These are phyloP conservation scores for Diospyros lotus DNA, from an alignment of 148 eudicot species.

Conservation along the genomic window DNA sequence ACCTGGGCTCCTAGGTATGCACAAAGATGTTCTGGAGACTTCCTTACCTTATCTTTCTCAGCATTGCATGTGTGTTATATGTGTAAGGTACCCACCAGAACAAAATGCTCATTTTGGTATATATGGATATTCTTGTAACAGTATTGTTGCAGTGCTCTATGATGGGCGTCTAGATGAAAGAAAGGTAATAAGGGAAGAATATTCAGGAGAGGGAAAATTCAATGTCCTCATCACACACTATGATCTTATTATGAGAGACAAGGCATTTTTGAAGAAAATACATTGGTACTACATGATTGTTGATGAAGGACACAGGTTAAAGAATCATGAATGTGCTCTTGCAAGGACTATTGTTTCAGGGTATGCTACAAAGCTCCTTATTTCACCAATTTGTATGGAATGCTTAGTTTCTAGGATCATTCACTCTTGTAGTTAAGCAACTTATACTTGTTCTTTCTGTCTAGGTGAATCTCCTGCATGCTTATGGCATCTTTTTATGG, in stretches of 20 bases:
- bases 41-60: not conserved
- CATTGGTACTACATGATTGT: slow-evolving; percentile 92
- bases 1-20: slow-evolving; percentile 91
- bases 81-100: not conserved
- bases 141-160: slow-evolving; percentile 79
- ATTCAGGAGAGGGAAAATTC: slow-evolving; percentile 79
- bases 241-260: slow-evolving; percentile 97
- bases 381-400: not conserved
- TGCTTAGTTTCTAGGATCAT: not conserved
- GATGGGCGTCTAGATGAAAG: slow-evolving; percentile 85
- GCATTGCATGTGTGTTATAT: not conserved
- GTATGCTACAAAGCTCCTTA: slow-evolving; percentile 38
- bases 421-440: not conserved
- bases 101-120: not conserved
- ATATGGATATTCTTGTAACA: slow-evolving; percentile 29
- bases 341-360: slow-evolving; percentile 85
- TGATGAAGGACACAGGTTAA: slow-evolving; percentile 96
- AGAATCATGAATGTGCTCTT: slow-evolving; percentile 90
- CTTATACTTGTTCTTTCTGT: not conserved
- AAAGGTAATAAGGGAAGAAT: slow-evolving; percentile 86
- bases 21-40: slow-evolving; percentile 5
- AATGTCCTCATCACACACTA: slow-evolving; percentile 89
- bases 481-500: not conserved
- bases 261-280: slow-evolving; percentile 81
- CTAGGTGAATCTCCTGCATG: not conserved